A percentile compares a stretch with the other conserved stretches of the same genome.
phyloP scores from a whole-genome alignment of 176 grass and related monocot genomes.

The Cymbopogon citratus region DNA sequence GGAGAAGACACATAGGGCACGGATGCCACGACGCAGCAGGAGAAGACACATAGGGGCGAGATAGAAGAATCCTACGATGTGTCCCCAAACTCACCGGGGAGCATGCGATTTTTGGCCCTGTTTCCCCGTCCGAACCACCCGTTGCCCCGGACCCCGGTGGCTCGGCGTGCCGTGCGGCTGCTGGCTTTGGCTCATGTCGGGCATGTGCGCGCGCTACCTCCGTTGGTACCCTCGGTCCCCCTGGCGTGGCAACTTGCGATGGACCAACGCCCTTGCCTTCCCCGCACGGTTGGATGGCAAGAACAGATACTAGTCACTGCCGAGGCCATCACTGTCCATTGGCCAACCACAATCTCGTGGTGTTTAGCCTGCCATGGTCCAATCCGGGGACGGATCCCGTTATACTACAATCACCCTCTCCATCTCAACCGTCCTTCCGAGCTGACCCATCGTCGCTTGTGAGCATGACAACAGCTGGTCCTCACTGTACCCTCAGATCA shows the following conservation, averaged over 20 bases:
- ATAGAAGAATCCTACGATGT: neutral
- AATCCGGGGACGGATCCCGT: neutral
- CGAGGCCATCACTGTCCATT: neutral
- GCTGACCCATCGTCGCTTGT: neutral
- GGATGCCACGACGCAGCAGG: too few species aligned
- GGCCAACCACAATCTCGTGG: neutral
- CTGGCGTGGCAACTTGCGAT: too few species aligned
- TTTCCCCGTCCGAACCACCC: neutral
- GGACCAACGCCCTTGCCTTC: neutral
- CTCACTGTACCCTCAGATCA: neutral
- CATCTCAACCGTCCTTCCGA: too few species aligned
- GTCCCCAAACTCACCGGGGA: neutral
- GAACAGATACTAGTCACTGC: neutral
- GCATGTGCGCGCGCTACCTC: constrained; percentile 19
- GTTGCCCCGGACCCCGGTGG: neutral
- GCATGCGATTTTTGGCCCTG: neutral
- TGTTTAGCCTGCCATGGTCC: neutral
- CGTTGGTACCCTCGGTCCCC: neutral
- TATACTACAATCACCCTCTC: too few species aligned
- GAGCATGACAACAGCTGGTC: neutral
- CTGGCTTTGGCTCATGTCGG: neutral
- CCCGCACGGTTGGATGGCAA: neutral
- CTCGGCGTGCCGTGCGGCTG: neutral
- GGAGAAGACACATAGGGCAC: neutral
- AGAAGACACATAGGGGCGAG: neutral